Base-by-base conservation (phyloP, 768 basidiomycete species). In the Lactifluus subvellereus region DNA sequence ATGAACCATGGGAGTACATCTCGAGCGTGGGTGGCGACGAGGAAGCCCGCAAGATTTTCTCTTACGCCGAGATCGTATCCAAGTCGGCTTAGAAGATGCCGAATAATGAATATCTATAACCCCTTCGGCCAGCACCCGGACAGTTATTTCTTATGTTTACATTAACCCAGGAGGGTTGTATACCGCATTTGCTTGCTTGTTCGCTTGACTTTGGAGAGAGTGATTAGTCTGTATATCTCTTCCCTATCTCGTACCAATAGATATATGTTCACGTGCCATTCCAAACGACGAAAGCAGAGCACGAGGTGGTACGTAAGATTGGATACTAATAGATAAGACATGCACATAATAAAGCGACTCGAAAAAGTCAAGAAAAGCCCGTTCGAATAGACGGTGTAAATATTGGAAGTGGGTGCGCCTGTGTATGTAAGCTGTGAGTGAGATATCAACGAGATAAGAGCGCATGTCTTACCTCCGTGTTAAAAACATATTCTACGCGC, bases 401-500 rank as follows among this genome's bases (percentile, higher is more conserved):
- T 47, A 91, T 81, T 6, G 89, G 89, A 40, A 92, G 73, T 33
- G 86, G 85, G 69, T 88, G 86, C 11, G 83, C 86, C 84, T 87
- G 66, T 30, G 40, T 47, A 51, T 7, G 38, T 40, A 20, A 33
- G 14, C 8, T 9, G 48, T 48, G 20, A 62, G 27, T 38, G 35
- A 59, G 20, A 64, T 54, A 33, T 53, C 35, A 33, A 53, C 20
- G 35, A 22, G 22, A 33, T n/a, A 35, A n/a, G 13, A 42, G n/a
- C 27, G 14, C 16, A 35, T 2, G 32, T 9, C 57, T 59, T 66
- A 88, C 88, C 80, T 98, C 95, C 1, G 95, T 97, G 69, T 96
- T 97, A 75, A 97, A 91, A 8, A 97, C 92, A 69, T 88, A 87
- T 71, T 86, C 90, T 91, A 66, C 27, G 32, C 43, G 8, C 27